These are phyloP conservation scores for Saprolegnia diclina DNA, from an alignment of 352 stramenopile genomes.

Conservation along the genomic window DNA sequence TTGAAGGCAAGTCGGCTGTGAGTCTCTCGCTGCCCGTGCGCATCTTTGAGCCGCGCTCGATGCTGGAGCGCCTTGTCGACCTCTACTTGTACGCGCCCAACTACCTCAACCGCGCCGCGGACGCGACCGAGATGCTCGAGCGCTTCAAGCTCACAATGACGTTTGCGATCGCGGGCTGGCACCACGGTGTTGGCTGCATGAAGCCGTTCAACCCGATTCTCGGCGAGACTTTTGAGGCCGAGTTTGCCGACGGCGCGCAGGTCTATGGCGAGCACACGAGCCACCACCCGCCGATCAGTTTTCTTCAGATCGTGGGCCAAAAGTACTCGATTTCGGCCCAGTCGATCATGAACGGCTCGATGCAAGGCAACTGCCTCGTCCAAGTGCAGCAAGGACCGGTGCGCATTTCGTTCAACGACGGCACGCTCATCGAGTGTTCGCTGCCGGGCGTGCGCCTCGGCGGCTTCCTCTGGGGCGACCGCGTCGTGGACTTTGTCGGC, in stretches of 20 bases:
- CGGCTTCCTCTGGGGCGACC: constrained; percentile 75
- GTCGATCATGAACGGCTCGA: constrained; percentile 64
- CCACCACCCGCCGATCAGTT: constrained; percentile 81
- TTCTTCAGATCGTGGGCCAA: constrained; percentile 67
- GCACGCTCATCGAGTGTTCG: constrained; percentile 61
- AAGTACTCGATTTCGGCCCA: constrained; percentile 71
- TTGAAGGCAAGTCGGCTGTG: constrained; percentile 64
- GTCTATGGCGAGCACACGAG: constrained; percentile 80
- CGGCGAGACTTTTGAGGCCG: constrained; percentile 70
- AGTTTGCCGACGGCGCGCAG: constrained; percentile 69
- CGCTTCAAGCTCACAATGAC: constrained; percentile 77
- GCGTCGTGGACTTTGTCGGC: constrained; percentile 69
- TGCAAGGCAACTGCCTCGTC: constrained; percentile 81
- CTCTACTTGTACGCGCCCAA: constrained; percentile 76
- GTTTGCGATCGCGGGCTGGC: constrained; percentile 68
- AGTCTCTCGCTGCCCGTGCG: constrained; percentile 79
- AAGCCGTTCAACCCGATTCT: constrained; percentile 85
- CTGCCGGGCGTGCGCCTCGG: constrained; percentile 68
- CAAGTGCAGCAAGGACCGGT: constrained; percentile 75
- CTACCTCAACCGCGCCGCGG: constrained; percentile 56
- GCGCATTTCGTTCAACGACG: constrained; percentile 61
- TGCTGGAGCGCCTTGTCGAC: constrained; percentile 71
- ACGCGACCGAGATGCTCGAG: constrained; percentile 57
- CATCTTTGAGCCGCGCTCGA: constrained; percentile 81
- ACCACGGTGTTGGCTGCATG: constrained; percentile 72